These are phyloP conservation scores for Harrya chromipes DNA, from an alignment of 768 basidiomycete genomes.

Conservation along the genomic window DNA sequence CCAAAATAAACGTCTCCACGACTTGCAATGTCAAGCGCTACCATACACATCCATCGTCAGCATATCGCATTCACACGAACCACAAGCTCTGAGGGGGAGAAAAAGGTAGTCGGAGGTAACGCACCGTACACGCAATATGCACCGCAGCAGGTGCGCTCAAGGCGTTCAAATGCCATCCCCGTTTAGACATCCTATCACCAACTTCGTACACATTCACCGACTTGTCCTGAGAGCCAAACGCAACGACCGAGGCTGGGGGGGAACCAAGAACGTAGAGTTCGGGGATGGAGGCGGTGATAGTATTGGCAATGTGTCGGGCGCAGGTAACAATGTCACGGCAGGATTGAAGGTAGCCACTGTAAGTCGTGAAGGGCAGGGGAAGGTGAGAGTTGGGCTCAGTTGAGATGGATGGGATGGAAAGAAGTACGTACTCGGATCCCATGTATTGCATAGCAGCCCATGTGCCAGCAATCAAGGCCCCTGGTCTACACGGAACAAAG, in stretches of 20 bases:
- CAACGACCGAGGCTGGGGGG: slow-evolving; percentile 87
- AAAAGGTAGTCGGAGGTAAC: slow-evolving; percentile 19
- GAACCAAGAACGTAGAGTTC: slow-evolving; percentile 89
- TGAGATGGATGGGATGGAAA: not conserved
- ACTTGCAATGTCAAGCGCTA: slow-evolving; percentile 77
- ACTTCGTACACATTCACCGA: slow-evolving; percentile 72
- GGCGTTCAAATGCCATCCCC: slow-evolving; percentile 92
- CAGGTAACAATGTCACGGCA: slow-evolving; percentile 79
- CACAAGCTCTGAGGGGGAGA: too few relatives aligned
- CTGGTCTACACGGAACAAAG: slow-evolving; percentile 54
- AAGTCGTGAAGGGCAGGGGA: not conserved
- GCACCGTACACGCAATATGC: slow-evolving; percentile 92
- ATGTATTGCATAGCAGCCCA: slow-evolving; percentile 97
- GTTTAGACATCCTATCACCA: slow-evolving; percentile 81
- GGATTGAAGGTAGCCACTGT: slow-evolving; percentile 82
- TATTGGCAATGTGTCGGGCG: slow-evolving; percentile 64
- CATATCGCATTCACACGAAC: not conserved
- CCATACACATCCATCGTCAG: not conserved
- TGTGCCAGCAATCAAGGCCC: slow-evolving; percentile 88
- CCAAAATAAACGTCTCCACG: slow-evolving; percentile 77
- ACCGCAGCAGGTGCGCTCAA: slow-evolving; percentile 75
- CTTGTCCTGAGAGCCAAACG: slow-evolving; percentile 68
- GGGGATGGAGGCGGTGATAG: slow-evolving; percentile 65
- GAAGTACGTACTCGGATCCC: slow-evolving; percentile 66
- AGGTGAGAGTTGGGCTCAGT: not conserved